Conservation (phyloP, 2,329 filamentous ascomycete species). For the Fusarium sp. region DNA sequence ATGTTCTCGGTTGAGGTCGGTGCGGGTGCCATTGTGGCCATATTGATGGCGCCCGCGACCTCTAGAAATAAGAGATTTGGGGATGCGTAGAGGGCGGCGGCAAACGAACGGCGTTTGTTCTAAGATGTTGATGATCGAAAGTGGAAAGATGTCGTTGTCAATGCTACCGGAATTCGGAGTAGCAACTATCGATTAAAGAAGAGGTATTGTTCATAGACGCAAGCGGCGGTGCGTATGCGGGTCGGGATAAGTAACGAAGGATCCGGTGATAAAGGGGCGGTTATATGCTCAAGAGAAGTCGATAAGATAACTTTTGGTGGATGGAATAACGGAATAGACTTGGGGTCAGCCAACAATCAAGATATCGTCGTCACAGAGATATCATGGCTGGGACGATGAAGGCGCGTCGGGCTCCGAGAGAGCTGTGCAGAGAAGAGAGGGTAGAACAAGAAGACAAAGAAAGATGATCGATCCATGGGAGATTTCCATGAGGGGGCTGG, state of each 20-base stretch:
- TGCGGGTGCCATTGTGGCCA: slow-evolving; percentile 64
- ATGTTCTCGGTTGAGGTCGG: slow-evolving; percentile 58
- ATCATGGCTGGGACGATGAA: slow-evolving; percentile 34
- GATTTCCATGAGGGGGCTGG: slow-evolving; percentile 35
- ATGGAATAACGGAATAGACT: not conserved
- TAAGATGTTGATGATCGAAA: not conserved
- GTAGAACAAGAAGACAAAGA: slow-evolving; percentile 26
- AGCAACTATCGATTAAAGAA: slow-evolving; percentile 9
- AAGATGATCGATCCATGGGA: slow-evolving; percentile 16
- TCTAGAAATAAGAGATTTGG: slow-evolving; percentile 19
- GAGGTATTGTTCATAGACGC: slow-evolving; percentile 21
- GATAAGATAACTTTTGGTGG: slow-evolving; percentile 7
- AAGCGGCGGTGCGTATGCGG: slow-evolving; percentile 23
- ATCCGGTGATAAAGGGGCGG: slow-evolving; percentile 25
- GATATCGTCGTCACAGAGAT: slow-evolving; percentile 29
- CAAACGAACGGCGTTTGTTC: not conserved
- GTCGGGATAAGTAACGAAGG: slow-evolving; percentile 22
- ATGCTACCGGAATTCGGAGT: not conserved
- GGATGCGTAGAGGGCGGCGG: not conserved
- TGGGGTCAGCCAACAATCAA: slow-evolving; percentile 19
- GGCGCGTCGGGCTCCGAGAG: slow-evolving; percentile 34
- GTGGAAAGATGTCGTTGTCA: not conserved
- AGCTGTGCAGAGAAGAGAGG: slow-evolving; percentile 30
- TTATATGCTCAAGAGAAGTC: slow-evolving; percentile 19
- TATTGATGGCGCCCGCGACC: slow-evolving; percentile 48